Conservation (phyloP, 768 basidiomycete genomes). For the Leccinum fibrillosum region DNA sequence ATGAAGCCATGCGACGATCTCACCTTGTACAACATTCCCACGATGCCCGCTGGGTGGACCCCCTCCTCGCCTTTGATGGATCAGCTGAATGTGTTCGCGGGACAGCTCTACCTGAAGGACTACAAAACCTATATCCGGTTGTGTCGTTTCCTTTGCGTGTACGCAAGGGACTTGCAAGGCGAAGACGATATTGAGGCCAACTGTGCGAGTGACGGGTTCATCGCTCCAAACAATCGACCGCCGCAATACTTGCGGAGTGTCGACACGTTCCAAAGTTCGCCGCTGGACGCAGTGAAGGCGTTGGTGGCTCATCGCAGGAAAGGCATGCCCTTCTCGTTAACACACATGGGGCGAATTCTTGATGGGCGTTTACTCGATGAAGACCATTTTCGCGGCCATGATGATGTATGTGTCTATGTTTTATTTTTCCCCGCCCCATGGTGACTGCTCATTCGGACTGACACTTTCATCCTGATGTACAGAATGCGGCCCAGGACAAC, state of each 20-base stretch:
- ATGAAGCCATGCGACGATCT: background rate
- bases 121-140: conserved; percentile 20
- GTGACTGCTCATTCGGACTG: background rate
- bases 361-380: conserved; percentile 22
- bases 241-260: background rate
- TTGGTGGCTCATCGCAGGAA: conserved; percentile 35
- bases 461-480: background rate
- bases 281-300: conserved; percentile 25
- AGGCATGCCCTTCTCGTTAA: conserved; percentile 34
- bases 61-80: background rate
- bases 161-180: background rate
- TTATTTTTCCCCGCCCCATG: background rate
- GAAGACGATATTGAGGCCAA: background rate
- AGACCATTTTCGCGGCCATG: background rate
- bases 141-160: background rate
- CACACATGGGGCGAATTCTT: conserved; percentile 43
- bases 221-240: background rate
- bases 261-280: conserved; percentile 35
- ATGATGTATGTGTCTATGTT: background rate
- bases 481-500: background rate
- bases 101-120: background rate
- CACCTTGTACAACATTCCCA: background rate
- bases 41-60: background rate
- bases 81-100: background rate
- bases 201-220: conserved; percentile 11